Percentiles rank a stretch among this genome's conserved stretches.
phyloP scores from a whole-genome alignment of 2,329 filamentous ascomycete species.

The Ophiosphaerella korrae region DNA sequence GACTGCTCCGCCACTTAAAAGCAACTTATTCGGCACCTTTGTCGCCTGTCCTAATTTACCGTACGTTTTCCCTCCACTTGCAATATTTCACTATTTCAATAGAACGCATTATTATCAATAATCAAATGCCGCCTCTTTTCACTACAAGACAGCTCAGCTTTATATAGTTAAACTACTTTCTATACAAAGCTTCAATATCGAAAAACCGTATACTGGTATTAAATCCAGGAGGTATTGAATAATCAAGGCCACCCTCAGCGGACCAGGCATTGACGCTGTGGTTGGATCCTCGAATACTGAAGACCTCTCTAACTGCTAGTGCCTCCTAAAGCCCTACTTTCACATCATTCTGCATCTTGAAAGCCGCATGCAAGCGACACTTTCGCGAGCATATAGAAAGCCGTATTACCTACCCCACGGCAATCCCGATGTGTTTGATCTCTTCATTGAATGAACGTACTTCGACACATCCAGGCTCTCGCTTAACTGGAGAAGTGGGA shows the following conservation, averaged over 20 bases:
- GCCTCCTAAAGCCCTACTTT: slow-evolving; percentile 10
- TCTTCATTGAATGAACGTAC: slow-evolving; percentile 16
- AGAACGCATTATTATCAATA: too few species aligned
- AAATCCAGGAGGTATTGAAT: neutral
- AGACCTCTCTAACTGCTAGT: slow-evolving; percentile 2
- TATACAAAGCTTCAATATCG: neutral
- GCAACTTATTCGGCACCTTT: too few species aligned
- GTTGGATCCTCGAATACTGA: slow-evolving; percentile 1
- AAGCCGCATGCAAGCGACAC: slow-evolving; percentile 4
- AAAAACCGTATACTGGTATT: neutral
- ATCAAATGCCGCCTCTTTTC: too few species aligned
- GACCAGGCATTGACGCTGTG: slow-evolving; percentile 8
- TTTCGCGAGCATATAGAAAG: slow-evolving; percentile 6
- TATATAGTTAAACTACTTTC: too few species aligned
- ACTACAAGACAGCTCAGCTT: too few species aligned
- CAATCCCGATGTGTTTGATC: slow-evolving; percentile 8
- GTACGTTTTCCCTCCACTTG: neutral
- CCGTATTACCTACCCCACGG: slow-evolving; percentile 6
- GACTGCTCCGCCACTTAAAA: too few species aligned
- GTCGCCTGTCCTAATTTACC: neutral
- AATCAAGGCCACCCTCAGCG: neutral
- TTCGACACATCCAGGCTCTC: neutral
- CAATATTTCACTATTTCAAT: too few species aligned
- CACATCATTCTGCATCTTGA: slow-evolving; percentile 7
- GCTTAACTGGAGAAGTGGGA: too few species aligned